phyloP scores from a whole-genome alignment of 495 filamentous ascomycete genomes.

The Penicillium steckii region DNA sequence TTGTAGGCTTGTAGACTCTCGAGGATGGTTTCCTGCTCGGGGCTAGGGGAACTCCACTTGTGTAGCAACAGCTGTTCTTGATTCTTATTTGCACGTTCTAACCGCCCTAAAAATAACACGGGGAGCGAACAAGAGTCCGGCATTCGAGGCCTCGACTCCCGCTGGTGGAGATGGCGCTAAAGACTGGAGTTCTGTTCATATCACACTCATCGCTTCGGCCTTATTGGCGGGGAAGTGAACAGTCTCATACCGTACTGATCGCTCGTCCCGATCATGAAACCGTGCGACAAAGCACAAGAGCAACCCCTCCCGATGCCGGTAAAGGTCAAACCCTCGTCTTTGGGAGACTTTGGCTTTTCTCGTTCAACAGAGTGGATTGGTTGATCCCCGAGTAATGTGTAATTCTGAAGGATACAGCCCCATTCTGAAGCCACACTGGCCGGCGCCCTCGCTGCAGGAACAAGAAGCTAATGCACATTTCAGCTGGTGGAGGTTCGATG shows the following conservation, averaged over 20 bases:
- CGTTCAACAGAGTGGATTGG: slow-evolving; percentile 11
- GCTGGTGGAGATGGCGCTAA: background rate
- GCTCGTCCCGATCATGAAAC: background rate
- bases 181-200: background rate
- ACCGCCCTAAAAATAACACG: slow-evolving; percentile 18
- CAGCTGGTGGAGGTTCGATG: slow-evolving; percentile 16
- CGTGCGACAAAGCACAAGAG: background rate
- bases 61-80: background rate
- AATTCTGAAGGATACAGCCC: slow-evolving; percentile 18
- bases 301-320: background rate
- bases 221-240: background rate
- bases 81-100: slow-evolving; percentile 12
- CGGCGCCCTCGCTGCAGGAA: slow-evolving; percentile 25
- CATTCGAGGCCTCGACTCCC: slow-evolving; percentile 10
- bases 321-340: background rate
- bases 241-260: background rate
- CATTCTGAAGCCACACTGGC: slow-evolving; percentile 15
- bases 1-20: too few species aligned
- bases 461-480: slow-evolving; percentile 30
- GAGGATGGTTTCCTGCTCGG: background rate
- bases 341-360: background rate
- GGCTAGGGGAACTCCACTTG: slow-evolving; percentile 2
- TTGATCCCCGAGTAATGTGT: slow-evolving; percentile 15
- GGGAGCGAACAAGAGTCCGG: background rate
- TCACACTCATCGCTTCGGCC: background rate